These are phyloP conservation scores for Wickerhamiella kurtzmanii DNA, from an alignment of 805 yeast species.

Conservation along the genomic window DNA sequence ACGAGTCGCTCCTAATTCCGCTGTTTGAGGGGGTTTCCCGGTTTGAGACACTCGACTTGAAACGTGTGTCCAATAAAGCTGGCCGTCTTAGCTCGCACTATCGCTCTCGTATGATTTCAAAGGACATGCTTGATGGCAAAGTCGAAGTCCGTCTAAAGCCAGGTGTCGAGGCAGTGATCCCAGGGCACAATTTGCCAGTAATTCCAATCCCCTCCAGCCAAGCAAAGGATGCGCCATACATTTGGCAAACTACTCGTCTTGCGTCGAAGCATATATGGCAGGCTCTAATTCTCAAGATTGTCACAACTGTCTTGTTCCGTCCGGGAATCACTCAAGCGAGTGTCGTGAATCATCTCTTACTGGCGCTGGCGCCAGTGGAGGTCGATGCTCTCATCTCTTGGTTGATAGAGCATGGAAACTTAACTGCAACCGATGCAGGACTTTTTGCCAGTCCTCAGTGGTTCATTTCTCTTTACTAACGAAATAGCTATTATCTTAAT, in stretches of 20 bases:
- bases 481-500: too few relatives aligned
- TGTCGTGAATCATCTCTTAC: constrained; percentile 17
- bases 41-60: constrained; percentile 28
- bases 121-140: constrained; percentile 52
- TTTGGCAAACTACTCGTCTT: constrained; percentile 27
- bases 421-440: neutral
- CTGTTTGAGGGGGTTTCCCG: constrained; percentile 42
- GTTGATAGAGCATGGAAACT: constrained; percentile 13
- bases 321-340: constrained; percentile 38
- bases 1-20: constrained; percentile 50
- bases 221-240: constrained; percentile 3
- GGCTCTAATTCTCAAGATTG: constrained; percentile 35
- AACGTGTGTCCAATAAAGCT: constrained; percentile 41
- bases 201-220: neutral
- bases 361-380: constrained; percentile 21
- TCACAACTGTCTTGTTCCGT: constrained; percentile 34
- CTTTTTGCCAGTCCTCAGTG: neutral
- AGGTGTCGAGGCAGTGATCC: neutral
- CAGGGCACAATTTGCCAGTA: neutral
- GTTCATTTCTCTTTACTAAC: neutral
- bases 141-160: constrained; percentile 21
- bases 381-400: constrained; percentile 19
- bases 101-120: constrained; percentile 62
- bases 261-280: constrained; percentile 45
- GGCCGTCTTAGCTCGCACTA: constrained; percentile 42